phyloP scores from a whole-genome alignment of 306 rosid species.

The Acacia melanoxylon region DNA sequence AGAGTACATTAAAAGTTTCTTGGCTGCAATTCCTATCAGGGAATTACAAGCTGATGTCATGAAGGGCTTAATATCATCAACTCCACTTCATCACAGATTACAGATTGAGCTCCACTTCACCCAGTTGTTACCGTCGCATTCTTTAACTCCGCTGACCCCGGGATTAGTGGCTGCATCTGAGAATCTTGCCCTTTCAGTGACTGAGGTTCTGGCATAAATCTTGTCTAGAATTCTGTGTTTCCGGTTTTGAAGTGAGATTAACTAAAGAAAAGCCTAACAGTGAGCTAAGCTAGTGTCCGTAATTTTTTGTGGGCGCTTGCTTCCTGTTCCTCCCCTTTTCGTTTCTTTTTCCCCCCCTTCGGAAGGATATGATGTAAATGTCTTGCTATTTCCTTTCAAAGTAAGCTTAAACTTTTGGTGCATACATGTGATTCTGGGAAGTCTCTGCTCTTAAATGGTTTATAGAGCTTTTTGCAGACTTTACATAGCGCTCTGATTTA shows the following conservation, averaged over 20 bases:
- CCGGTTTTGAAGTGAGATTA: slow-evolving; percentile 47
- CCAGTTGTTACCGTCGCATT: slow-evolving; percentile 42
- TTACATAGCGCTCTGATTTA: neutral
- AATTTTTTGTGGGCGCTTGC: slow-evolving; percentile 12
- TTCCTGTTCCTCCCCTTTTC: neutral
- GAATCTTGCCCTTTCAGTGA: slow-evolving; percentile 39
- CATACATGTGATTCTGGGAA: slow-evolving; percentile 31
- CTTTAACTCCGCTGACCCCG: slow-evolving; percentile 38
- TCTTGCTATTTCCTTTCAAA: slow-evolving; percentile 38
- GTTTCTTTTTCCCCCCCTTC: neutral
- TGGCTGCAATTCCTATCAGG: slow-evolving; percentile 96
- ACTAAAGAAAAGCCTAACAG: slow-evolving; percentile 44
- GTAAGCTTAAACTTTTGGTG: slow-evolving; percentile 38
- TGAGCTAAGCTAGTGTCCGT: slow-evolving; percentile 27
- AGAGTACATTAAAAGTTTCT: slow-evolving; percentile 93
- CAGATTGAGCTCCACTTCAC: slow-evolving; percentile 95
- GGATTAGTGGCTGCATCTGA: slow-evolving; percentile 30
- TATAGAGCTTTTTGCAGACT: slow-evolving; percentile 34
- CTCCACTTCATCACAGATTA: slow-evolving; percentile 87
- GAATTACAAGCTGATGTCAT: slow-evolving; percentile 92
- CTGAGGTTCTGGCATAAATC: slow-evolving; percentile 41
- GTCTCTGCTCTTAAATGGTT: slow-evolving; percentile 34
- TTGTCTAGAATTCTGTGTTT: slow-evolving; percentile 35
- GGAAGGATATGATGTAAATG: slow-evolving; percentile 40
- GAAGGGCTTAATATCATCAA: slow-evolving; percentile 82